Conservation (phyloP, 352 stramenopile species). For the Phytophthora quininea region DNA sequence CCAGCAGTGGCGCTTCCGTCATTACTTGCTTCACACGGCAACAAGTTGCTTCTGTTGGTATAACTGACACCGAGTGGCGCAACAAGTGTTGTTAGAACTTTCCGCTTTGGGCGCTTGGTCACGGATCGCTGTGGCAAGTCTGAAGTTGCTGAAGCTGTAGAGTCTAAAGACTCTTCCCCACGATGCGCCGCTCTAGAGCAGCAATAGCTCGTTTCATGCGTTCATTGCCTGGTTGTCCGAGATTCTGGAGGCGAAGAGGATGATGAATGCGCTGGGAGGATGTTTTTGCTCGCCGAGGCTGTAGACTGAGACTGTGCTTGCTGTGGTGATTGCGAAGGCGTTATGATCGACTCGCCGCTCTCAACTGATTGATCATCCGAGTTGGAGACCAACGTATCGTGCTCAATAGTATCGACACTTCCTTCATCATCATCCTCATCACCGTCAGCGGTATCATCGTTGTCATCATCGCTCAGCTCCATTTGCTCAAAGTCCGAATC, state of each 20-base stretch:
- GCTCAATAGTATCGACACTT: conserved; percentile 20
- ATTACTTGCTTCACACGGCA: conserved; percentile 1
- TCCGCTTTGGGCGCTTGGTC: conserved; percentile 25
- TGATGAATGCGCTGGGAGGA: conserved; percentile 30
- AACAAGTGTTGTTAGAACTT: conserved; percentile 28
- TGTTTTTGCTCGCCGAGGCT: neutral
- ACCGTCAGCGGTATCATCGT: too few species aligned
- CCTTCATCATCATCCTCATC: conserved; percentile 34
- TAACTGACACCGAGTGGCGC: conserved; percentile 16
- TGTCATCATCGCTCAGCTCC: conserved; percentile 73
- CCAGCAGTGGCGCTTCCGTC: neutral
- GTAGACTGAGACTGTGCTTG: conserved; percentile 6
- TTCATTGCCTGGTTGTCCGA: conserved; percentile 48
- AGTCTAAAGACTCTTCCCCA: conserved; percentile 40
- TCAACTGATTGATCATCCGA: conserved; percentile 30
- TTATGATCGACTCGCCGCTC: conserved; percentile 25
- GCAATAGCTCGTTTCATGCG: conserved; percentile 61
- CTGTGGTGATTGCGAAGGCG: conserved; percentile 12
- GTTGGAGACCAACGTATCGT: conserved; percentile 29
- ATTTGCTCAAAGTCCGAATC: conserved; percentile 83
- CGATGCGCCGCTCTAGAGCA: conserved; percentile 73
- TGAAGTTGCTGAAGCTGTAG: conserved; percentile 6
- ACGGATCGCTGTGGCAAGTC: neutral
- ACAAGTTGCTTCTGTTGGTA: conserved; percentile 1
- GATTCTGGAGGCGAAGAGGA: conserved; percentile 65